Conservation (phyloP, 345 rosid genomes). For the Boechera divaricarpa region DNA sequence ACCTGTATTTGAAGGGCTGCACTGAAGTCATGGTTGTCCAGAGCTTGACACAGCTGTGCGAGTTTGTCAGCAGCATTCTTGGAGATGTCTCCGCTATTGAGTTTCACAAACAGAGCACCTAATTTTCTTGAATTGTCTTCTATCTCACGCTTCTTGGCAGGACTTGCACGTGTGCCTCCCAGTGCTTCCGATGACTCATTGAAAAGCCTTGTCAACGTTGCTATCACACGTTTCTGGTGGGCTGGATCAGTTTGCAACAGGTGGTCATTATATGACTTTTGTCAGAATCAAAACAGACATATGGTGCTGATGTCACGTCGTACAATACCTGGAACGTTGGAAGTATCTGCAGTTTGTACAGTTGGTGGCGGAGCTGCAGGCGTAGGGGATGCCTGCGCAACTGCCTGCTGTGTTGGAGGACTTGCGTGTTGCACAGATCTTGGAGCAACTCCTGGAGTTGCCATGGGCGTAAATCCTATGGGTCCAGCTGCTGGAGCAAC, state of each 20-base stretch:
- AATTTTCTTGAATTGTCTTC: slow-evolving; percentile 93
- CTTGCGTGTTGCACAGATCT: slow-evolving; percentile 81
- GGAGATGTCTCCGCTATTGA: slow-evolving; percentile 89
- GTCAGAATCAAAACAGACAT: slow-evolving; percentile 21
- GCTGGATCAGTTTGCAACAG: slow-evolving; percentile 55
- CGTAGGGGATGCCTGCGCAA: slow-evolving; percentile 59
- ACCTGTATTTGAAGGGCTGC: slow-evolving; percentile 96
- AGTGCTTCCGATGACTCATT: slow-evolving; percentile 92
- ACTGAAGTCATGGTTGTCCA: slow-evolving; percentile 76
- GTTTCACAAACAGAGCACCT: slow-evolving; percentile 93
- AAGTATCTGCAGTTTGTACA: slow-evolving; percentile 86
- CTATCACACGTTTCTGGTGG: slow-evolving; percentile 71
- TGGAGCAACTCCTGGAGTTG: slow-evolving; percentile 60
- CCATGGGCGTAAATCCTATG: slow-evolving; percentile 71
- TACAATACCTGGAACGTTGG: slow-evolving; percentile 81
- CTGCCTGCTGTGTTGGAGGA: slow-evolving; percentile 60
- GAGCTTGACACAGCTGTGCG: slow-evolving; percentile 83
- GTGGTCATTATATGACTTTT: background rate
- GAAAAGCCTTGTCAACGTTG: slow-evolving; percentile 87
- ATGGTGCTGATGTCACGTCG: slow-evolving; percentile 6
- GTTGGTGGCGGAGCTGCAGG: slow-evolving; percentile 90
- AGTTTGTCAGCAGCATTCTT: slow-evolving; percentile 93
- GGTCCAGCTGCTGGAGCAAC: slow-evolving; percentile 60
- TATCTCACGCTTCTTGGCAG: slow-evolving; percentile 90
- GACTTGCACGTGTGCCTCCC: slow-evolving; percentile 93